Conservation (phyloP, 2,329 filamentous ascomycete genomes). For the Colletotrichum godetiae region DNA sequence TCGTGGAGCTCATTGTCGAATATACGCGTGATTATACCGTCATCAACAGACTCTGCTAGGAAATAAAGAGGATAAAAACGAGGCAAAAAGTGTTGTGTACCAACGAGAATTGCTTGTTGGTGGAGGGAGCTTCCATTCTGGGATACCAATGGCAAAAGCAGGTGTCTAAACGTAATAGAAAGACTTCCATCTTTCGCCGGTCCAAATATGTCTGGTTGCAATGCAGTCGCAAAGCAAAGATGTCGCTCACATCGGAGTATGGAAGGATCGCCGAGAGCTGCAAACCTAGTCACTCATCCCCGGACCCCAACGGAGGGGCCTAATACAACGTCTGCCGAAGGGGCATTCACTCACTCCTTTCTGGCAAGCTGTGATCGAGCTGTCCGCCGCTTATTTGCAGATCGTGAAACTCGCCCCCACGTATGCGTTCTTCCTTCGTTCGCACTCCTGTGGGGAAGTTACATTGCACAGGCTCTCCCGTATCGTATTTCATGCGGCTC, state of each 20-base stretch:
- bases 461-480: not conserved
- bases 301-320: constrained; percentile 27
- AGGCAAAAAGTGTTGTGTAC: not conserved
- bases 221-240: constrained; percentile 2
- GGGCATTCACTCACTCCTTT: constrained; percentile 32
- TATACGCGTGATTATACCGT: constrained; percentile 29
- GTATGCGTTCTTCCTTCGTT: not conserved
- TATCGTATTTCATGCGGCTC: not conserved
- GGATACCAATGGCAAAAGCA: constrained; percentile 21
- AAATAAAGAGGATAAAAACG: not conserved
- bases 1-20: constrained; percentile 27
- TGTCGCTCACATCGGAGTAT: constrained; percentile 18
- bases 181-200: not conserved
- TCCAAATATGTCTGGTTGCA: not conserved
- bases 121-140: constrained; percentile 4
- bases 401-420: constrained; percentile 23
- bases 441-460: not conserved
- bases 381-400: not conserved
- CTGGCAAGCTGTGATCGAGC: constrained; percentile 15
- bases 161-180: constrained; percentile 12
- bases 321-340: constrained; percentile 28
- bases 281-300: constrained; percentile 31
- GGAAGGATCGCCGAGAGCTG: constrained; percentile 30
- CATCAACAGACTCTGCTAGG: constrained; percentile 2
- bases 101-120: not conserved